A percentile compares a stretch with the other conserved stretches of the same genome.
These are phyloP conservation scores for Helichrysum umbraculigerum DNA, from an alignment of 129 eudicot genomes.

Conservation along the genomic window DNA sequence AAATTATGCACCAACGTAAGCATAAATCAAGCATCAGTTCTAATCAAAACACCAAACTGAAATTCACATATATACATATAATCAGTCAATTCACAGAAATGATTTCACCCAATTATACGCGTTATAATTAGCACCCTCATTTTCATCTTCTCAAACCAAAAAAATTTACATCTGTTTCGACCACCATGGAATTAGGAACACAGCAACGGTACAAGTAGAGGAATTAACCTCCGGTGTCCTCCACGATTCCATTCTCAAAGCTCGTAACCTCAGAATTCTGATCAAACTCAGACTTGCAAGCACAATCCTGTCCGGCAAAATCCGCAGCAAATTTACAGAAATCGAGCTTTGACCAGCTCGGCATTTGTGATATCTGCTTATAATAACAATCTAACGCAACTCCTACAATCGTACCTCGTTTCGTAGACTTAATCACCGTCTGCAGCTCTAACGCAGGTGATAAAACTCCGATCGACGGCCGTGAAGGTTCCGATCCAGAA, in stretches of 20 bases:
- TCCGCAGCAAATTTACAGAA: conserved; percentile 57
- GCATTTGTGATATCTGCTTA: conserved; percentile 91
- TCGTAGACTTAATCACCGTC: conserved; percentile 73
- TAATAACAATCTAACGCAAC: conserved; percentile 75
- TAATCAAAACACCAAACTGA: no score
- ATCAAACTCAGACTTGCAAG: conserved; percentile 69
- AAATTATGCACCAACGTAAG: no score
- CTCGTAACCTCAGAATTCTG: conserved; percentile 3
- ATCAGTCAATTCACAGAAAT: no score
- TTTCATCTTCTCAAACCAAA: no score
- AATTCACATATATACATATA: no score
- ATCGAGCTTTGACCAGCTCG: conserved; percentile 81
- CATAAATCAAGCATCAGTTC: no score
- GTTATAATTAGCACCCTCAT: no score
- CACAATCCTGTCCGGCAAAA: conserved; percentile 85
- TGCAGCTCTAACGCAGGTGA: conserved; percentile 81
- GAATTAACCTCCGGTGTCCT: no score
- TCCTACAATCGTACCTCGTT: conserved; percentile 76
- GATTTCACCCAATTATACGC: no score
- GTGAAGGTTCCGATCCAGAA: conserved; percentile 6
- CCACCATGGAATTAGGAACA: no score
- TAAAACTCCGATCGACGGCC: conserved; percentile 50
- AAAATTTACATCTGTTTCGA: no score
- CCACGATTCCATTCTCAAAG: conserved; percentile 28
- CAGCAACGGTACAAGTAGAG: no score